A percentile compares a stretch with the other conserved stretches of the same genome.
These are phyloP conservation scores for Claviceps purpurea DNA, from an alignment of 2,329 filamentous ascomycete genomes.

Conservation along the genomic window DNA sequence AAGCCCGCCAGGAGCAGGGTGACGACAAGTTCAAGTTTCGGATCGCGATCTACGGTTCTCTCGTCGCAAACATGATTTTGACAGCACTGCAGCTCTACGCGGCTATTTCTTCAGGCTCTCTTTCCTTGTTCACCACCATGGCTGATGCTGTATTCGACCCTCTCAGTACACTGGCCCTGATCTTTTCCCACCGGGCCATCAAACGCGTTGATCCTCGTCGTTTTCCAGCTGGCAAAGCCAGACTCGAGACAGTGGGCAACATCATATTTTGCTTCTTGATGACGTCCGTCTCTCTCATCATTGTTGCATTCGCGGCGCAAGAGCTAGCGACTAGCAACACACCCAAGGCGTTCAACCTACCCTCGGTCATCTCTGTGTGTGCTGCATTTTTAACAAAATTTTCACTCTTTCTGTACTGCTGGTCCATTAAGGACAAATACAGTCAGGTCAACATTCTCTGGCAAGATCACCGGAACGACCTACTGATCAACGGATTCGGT, in stretches of 20 bases:
- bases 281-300: slow-evolving; percentile 79
- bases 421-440: slow-evolving; percentile 79
- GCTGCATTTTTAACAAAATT: slow-evolving; percentile 81
- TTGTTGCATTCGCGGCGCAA: slow-evolving; percentile 75
- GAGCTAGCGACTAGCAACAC: slow-evolving; percentile 47
- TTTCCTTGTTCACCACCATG: slow-evolving; percentile 96
- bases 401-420: slow-evolving; percentile 78
- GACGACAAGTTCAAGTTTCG: slow-evolving; percentile 69
- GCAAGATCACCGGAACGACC: slow-evolving; percentile 94
- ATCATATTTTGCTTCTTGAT: slow-evolving; percentile 95
- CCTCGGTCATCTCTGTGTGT: slow-evolving; percentile 72
- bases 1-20: slow-evolving; percentile 65
- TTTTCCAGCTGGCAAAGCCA: slow-evolving; percentile 85
- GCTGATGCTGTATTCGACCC: slow-evolving; percentile 92
- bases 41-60: slow-evolving; percentile 52
- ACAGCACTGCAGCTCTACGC: slow-evolving; percentile 78
- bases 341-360: slow-evolving; percentile 58
- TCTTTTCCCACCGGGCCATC: slow-evolving; percentile 78
- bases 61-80: slow-evolving; percentile 69
- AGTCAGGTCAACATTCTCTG: slow-evolving; percentile 84
- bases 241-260: slow-evolving; percentile 90
- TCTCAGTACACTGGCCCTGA: slow-evolving; percentile 73
- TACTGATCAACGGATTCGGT: slow-evolving; percentile 93
- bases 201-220: slow-evolving; percentile 71
- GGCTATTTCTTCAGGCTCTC: slow-evolving; percentile 72